Percentiles rank a stretch among this genome's conserved stretches.
Evolutionary conservation across 2,329 filamentous ascomycete species (phyloP).

Genomic region (Neofusicoccum umdonicola): DNA sequence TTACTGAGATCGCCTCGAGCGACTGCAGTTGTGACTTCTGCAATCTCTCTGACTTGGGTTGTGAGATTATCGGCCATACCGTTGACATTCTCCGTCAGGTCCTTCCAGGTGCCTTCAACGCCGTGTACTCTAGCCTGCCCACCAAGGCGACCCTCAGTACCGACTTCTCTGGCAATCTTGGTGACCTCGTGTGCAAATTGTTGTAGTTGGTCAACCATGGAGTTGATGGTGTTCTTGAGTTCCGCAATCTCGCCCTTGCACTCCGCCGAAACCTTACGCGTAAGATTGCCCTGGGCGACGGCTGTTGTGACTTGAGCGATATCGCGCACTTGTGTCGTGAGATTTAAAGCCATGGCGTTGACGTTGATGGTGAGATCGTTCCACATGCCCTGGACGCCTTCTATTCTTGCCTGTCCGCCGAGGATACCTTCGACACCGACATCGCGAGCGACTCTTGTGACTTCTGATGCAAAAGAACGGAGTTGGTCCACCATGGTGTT

Average conservation of each 20-base stretch:
- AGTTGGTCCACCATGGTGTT: slow-evolving; percentile 67
- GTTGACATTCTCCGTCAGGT: slow-evolving; percentile 55
- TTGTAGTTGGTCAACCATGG: slow-evolving; percentile 53
- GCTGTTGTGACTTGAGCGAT: slow-evolving; percentile 54
- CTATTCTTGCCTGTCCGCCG: slow-evolving; percentile 62
- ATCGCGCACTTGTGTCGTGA: slow-evolving; percentile 53
- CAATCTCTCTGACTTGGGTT: slow-evolving; percentile 54
- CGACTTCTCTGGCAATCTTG: slow-evolving; percentile 53
- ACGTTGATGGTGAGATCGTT: slow-evolving; percentile 60
- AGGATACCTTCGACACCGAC: slow-evolving; percentile 64
- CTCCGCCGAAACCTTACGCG: slow-evolving; percentile 51
- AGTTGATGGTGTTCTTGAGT: slow-evolving; percentile 53
- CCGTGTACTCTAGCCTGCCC: slow-evolving; percentile 53
- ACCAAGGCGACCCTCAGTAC: slow-evolving; percentile 51
- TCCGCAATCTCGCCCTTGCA: slow-evolving; percentile 54
- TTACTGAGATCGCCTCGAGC: slow-evolving; percentile 52
- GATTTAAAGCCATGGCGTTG: slow-evolving; percentile 54
- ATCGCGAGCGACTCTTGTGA: slow-evolving; percentile 63
- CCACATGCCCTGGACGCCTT: slow-evolving; percentile 66
- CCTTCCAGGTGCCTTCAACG: slow-evolving; percentile 54
- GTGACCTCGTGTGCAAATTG: slow-evolving; percentile 55
- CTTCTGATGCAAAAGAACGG: slow-evolving; percentile 64
- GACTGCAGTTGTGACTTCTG: slow-evolving; percentile 53
- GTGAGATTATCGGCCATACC: slow-evolving; percentile 54
- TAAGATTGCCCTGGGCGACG: slow-evolving; percentile 52